Evolutionary conservation across 371 early-diverging fungal species (phyloP).

Genomic region (Mucor racemosus): DNA sequence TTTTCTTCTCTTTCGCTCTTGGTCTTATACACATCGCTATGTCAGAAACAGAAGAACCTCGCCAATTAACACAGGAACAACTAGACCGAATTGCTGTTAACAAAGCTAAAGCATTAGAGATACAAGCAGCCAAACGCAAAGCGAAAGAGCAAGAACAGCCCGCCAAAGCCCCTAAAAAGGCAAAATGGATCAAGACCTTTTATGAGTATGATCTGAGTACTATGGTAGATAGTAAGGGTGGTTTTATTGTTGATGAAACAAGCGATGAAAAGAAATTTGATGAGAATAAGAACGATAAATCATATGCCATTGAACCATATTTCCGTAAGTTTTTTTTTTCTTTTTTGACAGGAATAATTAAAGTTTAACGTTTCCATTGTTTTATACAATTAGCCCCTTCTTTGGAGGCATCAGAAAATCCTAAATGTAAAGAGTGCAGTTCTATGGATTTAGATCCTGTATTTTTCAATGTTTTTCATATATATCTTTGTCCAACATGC

Average conservation of each 20-base stretch:
- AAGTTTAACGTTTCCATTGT: not conserved
- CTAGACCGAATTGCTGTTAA: slow-evolving; percentile 23
- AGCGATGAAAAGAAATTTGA: slow-evolving; percentile 35
- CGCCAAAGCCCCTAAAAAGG: slow-evolving; percentile 11
- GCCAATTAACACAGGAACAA: slow-evolving; percentile 7
- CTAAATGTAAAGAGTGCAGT: slow-evolving; percentile 79
- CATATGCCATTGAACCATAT: slow-evolving; percentile 44
- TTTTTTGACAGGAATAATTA: not conserved
- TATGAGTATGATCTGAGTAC: slow-evolving; percentile 82
- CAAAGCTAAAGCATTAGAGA: slow-evolving; percentile 28
- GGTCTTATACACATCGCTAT: not conserved
- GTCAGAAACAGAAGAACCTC: slow-evolving; percentile 5
- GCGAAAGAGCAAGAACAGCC: not conserved
- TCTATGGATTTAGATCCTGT: slow-evolving; percentile 80
- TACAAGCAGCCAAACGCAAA: slow-evolving; percentile 24
- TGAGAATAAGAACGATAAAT: slow-evolving; percentile 7
- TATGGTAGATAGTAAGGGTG: slow-evolving; percentile 83
- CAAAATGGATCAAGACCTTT: slow-evolving; percentile 35
- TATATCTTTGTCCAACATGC: slow-evolving; percentile 78
- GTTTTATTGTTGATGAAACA: slow-evolving; percentile 74
- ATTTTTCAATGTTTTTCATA: slow-evolving; percentile 70
- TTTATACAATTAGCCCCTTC: slow-evolving; percentile 52
- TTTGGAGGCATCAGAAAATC: slow-evolving; percentile 62
- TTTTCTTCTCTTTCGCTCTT: not conserved
- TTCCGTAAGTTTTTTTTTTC: slow-evolving; percentile 45